Evolutionary conservation across 306 rosid species (phyloP), one percentile per base, ranked within the genome.

Genomic region (Cicer pinnatifidum): DNA sequence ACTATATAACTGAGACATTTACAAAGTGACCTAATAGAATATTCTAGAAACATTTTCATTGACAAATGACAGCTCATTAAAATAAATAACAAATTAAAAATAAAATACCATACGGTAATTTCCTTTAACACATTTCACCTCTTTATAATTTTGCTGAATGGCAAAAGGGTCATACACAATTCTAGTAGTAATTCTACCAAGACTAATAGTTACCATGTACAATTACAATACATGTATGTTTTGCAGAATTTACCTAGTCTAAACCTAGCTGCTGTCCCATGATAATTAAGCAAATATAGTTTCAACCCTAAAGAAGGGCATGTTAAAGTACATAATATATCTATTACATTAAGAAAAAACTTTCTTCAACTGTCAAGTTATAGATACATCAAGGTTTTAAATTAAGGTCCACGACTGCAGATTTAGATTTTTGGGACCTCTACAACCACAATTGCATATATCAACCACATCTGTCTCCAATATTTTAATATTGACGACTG

Each of bases 201-300:
- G 3, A 53, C 9, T 5, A 40, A n/a, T 35, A 67, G 41, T 38
- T 20, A 50, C 72, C 66, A 58, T 37, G 50, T 19, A 46, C 45
- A 77, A 69, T 73, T 60, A 54, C 68, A 63, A 44, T 62, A 57
- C 78, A 69, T 68, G 64, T 45, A 67, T 46, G 80, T 72, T 67
- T 62, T 3, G 12, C 45, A 17, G 70, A 81, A 44, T 56, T 46
- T 64, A 45, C 71, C 65, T 33, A 52, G 8, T 65, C 76, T 68
- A 39, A 47, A 28, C 45, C 59, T 74, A 69, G 44, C 13, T 67
- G 16, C n/a, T 60, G 66, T 72, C n/a, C 1, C 68, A 16, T 43
- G 4, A 16, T 45, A 58, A 61, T 39, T 65, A 64, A 46, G 40
- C 63, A 47, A 72, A 76, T 17, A 47, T 72, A 76, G 37, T 71